Evolutionary conservation across 2,329 filamentous ascomycete genomes (phyloP).

Genomic region (Leptosphaerulina australis): DNA sequence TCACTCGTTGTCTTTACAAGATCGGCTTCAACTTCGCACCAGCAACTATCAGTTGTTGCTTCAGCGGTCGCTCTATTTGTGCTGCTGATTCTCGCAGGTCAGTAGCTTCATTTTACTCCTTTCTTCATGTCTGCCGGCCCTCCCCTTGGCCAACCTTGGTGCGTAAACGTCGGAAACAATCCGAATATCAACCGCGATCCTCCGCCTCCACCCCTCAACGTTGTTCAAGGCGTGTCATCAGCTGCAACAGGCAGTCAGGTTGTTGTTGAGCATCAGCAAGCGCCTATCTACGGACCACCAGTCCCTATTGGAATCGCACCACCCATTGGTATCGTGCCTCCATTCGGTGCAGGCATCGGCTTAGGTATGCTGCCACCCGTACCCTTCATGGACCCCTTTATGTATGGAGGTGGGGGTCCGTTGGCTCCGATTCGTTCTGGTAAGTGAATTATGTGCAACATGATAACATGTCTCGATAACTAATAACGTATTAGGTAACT

Average conservation of each 20-base stretch:
- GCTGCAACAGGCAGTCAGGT: slow-evolving; percentile 18
- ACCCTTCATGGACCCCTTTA: slow-evolving; percentile 31
- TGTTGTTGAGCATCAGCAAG: slow-evolving; percentile 32
- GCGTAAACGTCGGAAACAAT: slow-evolving; percentile 41
- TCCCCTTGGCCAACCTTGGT: slow-evolving; percentile 36
- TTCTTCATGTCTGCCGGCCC: slow-evolving; percentile 36
- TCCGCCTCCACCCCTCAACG: slow-evolving; percentile 36
- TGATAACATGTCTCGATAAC: slow-evolving; percentile 23
- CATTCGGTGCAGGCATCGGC: slow-evolving; percentile 29
- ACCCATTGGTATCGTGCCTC: slow-evolving; percentile 21
- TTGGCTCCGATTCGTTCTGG: slow-evolving; percentile 34
- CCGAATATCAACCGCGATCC: slow-evolving; percentile 45
- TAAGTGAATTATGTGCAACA: background rate
- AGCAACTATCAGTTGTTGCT: background rate
- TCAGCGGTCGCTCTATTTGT: background rate
- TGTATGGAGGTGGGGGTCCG: slow-evolving; percentile 30
- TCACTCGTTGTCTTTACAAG: background rate
- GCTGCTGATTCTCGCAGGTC: background rate
- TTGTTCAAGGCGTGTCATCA: slow-evolving; percentile 17
- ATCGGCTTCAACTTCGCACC: background rate
- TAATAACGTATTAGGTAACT: slow-evolving; percentile 26
- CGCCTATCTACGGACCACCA: slow-evolving; percentile 32
- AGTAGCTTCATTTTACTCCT: background rate
- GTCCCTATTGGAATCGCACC: slow-evolving; percentile 30
- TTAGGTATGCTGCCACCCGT: slow-evolving; percentile 36